Evolutionary conservation across 495 filamentous ascomycete genomes (phyloP), one percentile per base, ranked within the genome.

Genomic region (Penicillium argentinense): DNA sequence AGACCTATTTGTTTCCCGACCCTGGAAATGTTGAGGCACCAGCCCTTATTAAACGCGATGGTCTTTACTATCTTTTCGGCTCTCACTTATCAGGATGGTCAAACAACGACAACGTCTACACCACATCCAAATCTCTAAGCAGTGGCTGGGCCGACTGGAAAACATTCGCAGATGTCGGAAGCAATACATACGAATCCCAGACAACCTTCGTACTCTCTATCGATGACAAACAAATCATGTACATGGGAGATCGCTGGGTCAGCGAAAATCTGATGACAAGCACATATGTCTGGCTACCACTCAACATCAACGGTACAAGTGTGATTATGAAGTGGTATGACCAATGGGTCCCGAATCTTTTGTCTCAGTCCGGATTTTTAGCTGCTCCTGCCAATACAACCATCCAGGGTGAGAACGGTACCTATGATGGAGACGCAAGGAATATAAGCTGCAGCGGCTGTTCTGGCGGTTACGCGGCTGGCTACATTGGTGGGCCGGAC

Each of bases 211-310:
- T 36, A 9, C 33, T 36, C 33, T 36, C 33, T 3, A 36, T 36
- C 17, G 33, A 36, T 21, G 33, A 18, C 5, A 36, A 21, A 7
- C 33, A 18, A 8, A 33, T 59, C 34, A 80, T 82, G 43, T 87
- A 86, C 63, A 77, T 86, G 69, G 83, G 84, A 38, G 84, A 87
- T 63, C 72, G 84, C 4, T 87, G 84, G 84, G 55, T 78, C 2
- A 72, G 68, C 13, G 46, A 51, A 13, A 83, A 86, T 55, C 69
- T 87, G 0, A 77, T 77, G 72, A 63, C 76, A 17, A 75, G 71
- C 29, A 80, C 82, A 4, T 87, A 87, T 54, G 63, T 87, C 22
- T 87, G 84, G 84, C 72, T 87, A 0, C 84, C 83, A 4, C 65
- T 86, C 2, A 70, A 51, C 4, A 72, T 87, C 54, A 69, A 62